Evolutionary conservation across 176 grass and related monocot species (phyloP), one percentile per base, ranked within the genome.

Genomic region (Oryza longistaminata): DNA sequence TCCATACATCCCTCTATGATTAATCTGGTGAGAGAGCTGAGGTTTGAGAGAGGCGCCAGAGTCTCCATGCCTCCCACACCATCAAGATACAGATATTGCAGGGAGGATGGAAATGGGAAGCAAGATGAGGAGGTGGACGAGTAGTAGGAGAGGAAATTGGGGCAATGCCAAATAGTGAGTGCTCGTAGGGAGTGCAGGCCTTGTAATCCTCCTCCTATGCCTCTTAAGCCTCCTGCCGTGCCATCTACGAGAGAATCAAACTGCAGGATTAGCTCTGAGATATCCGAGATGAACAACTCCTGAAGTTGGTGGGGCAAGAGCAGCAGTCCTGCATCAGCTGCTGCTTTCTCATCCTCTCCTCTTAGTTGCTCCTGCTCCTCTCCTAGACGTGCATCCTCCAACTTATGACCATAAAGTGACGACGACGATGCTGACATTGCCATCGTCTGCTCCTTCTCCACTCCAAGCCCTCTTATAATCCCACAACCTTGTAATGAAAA

Each of bases 61-160:
- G 70, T 81, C 9, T 3, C 26, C 3, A 49, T 27, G 31, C 35
- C 10, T 61, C 15, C 2, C 3, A 2, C 9, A 0, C 0, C 0
- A 0, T 0, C 0, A 9, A 76, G 25, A 3, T 0, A 0, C 0
- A 79, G n/a, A 0, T 0, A 0, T 24, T 46, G 11, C 8, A 84
- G 34, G 8, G 45, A 68, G 6, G 5, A 6, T 0, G 74, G 81
- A 15, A 84, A 84, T 0, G 13, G 58, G 44, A 27, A 79, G 55
- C 48, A 50, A 50, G 48, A 50, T 0, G 1, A 50, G 11, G 13
- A 15, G 48, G 48, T 16, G 2, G 48, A 16, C 2, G 2, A 50
- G 35, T 12, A 64, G 35, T 6, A 37, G 13, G 27, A 50, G 21
- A 77, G 15, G 7, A 88, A 17, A 6, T 68, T 16, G 34, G 55